phyloP scores from a whole-genome alignment of 2,329 filamentous ascomycete species.

The Ophiostoma piceae region DNA sequence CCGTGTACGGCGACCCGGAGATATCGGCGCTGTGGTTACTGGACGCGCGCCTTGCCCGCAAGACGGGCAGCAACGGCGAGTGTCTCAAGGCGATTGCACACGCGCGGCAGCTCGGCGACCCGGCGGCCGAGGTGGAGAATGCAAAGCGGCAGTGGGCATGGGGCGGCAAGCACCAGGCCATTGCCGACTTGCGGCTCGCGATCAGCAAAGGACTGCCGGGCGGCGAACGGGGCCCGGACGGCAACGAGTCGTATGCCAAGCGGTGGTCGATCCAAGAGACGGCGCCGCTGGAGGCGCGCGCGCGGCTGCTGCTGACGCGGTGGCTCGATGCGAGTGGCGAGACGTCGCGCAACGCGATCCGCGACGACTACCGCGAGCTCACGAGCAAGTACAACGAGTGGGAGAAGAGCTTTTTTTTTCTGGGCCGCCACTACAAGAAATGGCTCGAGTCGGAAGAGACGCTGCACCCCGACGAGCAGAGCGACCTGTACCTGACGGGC shows the following conservation, averaged over 20 bases:
- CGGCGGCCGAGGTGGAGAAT: constrained; percentile 88
- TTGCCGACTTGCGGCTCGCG: constrained; percentile 80
- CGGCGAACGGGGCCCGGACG: neutral
- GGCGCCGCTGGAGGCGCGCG: constrained; percentile 58
- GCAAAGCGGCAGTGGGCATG: constrained; percentile 90
- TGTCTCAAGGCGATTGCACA: constrained; percentile 93
- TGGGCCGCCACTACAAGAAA: constrained; percentile 96
- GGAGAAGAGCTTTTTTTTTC: constrained; percentile 97
- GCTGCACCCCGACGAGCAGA: constrained; percentile 70
- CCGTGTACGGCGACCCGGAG: constrained; percentile 62
- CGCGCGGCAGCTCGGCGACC: constrained; percentile 76
- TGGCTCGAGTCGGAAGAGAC: constrained; percentile 82
- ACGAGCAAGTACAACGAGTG: constrained; percentile 65
- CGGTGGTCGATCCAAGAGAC: constrained; percentile 13
- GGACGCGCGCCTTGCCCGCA: constrained; percentile 79
- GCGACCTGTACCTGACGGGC: constrained; percentile 68
- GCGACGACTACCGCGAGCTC: constrained; percentile 76
- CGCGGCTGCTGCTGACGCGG: constrained; percentile 84
- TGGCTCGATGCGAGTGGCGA: constrained; percentile 97
- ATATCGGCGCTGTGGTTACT: constrained; percentile 81
- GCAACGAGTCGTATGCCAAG: neutral
- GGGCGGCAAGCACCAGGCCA: constrained; percentile 88
- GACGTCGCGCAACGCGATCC: constrained; percentile 74
- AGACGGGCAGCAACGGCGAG: constrained; percentile 74
- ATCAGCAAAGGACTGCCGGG: constrained; percentile 44